Percentiles rank a stretch among this genome's conserved stretches.
Conservation (phyloP, 1,284 basidiomycete species). For the Trametes polyzona region DNA sequence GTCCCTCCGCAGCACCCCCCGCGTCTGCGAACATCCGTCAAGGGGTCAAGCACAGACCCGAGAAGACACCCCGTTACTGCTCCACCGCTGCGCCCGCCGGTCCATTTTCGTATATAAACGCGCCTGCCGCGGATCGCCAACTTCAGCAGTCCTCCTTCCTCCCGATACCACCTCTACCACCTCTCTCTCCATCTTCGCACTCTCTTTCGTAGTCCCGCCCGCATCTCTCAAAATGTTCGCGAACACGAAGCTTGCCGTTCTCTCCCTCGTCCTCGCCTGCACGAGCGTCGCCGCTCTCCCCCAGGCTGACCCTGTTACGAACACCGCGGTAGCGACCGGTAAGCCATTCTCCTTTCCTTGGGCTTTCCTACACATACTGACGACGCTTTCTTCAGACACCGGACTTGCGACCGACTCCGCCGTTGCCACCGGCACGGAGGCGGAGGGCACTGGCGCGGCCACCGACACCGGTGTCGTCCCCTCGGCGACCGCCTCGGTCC, state of each 20-base stretch:
- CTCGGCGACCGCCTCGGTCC: neutral
- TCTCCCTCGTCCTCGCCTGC: slow-evolving; percentile 20
- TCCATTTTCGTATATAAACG: slow-evolving; percentile 1
- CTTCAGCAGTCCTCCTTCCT: neutral
- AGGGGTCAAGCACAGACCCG: too few relatives aligned
- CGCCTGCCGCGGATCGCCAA: neutral
- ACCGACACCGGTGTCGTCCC: neutral
- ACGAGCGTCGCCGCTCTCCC: slow-evolving; percentile 13
- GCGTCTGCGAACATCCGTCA: too few relatives aligned
- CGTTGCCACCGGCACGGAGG: neutral
- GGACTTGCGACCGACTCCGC: neutral
- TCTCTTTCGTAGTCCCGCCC: neutral
- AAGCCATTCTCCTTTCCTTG: neutral
- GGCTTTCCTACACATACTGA: neutral
- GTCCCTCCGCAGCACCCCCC: slow-evolving; percentile 5
- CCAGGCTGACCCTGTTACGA: slow-evolving; percentile 3
- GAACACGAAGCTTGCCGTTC: slow-evolving; percentile 21
- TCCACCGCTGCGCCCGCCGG: neutral
- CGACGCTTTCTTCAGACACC: neutral
- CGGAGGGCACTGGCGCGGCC: neutral
- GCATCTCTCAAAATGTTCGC: slow-evolving; percentile 15
- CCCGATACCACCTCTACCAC: neutral
- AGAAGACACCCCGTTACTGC: slow-evolving; percentile 10
- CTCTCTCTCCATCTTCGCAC: neutral
- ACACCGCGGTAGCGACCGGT: slow-evolving; percentile 4